Base-by-base conservation (phyloP, 345 rosid genomes). In the Brassica carinata region DNA sequence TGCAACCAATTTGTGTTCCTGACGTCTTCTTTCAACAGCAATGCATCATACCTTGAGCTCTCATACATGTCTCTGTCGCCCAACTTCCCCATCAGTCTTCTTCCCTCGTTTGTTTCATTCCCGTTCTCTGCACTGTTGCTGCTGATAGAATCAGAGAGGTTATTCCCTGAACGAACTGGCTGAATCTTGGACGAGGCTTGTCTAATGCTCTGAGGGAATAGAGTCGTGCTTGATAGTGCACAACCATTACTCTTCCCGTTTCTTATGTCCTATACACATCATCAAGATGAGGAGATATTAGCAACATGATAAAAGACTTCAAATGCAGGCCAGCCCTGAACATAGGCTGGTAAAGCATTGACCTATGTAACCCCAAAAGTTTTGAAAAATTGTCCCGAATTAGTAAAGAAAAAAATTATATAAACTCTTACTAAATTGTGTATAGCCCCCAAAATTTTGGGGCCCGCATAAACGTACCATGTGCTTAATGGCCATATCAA, bases 1-100 rank as follows among this genome's bases (percentile, higher is more conserved):
- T 91, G 99, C 80, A 96, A 85, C 99, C 98, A 96, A 84, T 86
- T 90, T 43, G 90, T 93, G 89, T 92, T 90, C 83, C 86, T 96
- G 79, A 89, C 83, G 76, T 93, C 99, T 83, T 93, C 99, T 79
- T 90, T 90, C 13, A 96, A 91, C 84, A 93, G 71, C 77, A 93
- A 86, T 62, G 94, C 91, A 61, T 96, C 97, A 64, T 96, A 96
- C 2, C 96, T 91, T 6, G 98, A 91, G 85, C 97, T 96, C 84
- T 96, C 97, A 0, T 90, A 90, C 76, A 89, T 83, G 88, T 93
- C 97, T 27, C 76, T 81, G 70, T 89, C 90, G n/a, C 87, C 86
- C 82, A 92, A 57, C 77, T 85, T 90, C 13, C 90, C 91, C 8
- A 81, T 40, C 74, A 84, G 81, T 79, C 86, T 87, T 74, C 87